Conservation (phyloP, 2,329 filamentous ascomycete genomes). For the Xylaria digitata region DNA sequence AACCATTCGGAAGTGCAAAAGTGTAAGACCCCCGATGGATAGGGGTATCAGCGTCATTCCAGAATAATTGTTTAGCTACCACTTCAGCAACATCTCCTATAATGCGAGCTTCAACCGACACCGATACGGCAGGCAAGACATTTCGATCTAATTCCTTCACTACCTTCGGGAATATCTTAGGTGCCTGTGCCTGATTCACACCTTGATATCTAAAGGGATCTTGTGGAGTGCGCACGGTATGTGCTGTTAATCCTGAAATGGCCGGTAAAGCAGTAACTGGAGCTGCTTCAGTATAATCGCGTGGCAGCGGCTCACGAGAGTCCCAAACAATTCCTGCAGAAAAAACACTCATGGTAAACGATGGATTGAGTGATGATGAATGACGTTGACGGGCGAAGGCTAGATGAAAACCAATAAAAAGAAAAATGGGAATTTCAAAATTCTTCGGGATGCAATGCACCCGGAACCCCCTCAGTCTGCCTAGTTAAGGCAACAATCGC, state of each 20-base stretch:
- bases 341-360: slow-evolving; percentile 33
- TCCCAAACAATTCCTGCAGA: slow-evolving; percentile 43
- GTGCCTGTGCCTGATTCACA: background rate
- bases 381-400: background rate
- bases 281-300: slow-evolving; percentile 3
- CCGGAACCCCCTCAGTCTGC: background rate
- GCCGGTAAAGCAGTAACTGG: background rate
- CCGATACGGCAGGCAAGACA: slow-evolving; percentile 42
- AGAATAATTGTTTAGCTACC: slow-evolving; percentile 44
- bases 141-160: slow-evolving; percentile 21
- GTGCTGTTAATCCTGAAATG: background rate
- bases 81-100: slow-evolving; percentile 44
- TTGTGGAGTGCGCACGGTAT: too few species aligned
- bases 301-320: slow-evolving; percentile 43
- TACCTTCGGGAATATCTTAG: background rate
- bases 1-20: slow-evolving; percentile 45
- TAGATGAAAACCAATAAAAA: background rate
- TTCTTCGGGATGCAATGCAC: background rate
- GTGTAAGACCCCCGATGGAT: slow-evolving; percentile 46
- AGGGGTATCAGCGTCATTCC: slow-evolving; percentile 42
- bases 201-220: background rate
- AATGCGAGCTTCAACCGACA: slow-evolving; percentile 43
- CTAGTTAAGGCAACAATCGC: slow-evolving; percentile 12
- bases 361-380: background rate
- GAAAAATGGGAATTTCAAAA: background rate